Conservation (phyloP, 2,329 filamentous ascomycete species). For the Arthrobotrys conoides region DNA sequence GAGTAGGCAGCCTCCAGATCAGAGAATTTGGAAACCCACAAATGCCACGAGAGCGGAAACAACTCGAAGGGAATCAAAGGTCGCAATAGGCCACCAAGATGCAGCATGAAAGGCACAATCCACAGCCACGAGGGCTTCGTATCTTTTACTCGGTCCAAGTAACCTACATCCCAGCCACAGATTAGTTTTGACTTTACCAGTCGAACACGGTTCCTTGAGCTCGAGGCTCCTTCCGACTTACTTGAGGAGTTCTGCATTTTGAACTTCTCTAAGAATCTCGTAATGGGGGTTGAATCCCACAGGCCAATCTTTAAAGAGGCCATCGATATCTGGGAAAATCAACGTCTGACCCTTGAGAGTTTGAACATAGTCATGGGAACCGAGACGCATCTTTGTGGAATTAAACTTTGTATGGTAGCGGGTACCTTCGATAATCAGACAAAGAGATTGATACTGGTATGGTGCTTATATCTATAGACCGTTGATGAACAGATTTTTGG, state of each 20-base stretch:
- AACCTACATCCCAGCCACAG: not conserved
- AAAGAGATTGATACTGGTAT: too few species aligned
- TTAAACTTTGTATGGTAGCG: not conserved
- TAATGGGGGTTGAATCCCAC: conserved; percentile 45
- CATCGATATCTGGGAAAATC: conserved; percentile 54
- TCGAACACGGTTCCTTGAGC: not conserved
- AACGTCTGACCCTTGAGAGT: conserved; percentile 61
- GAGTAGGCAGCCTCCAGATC: not conserved
- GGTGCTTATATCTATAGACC: too few species aligned
- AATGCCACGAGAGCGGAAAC: conserved; percentile 39
- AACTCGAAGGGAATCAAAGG: conserved; percentile 40
- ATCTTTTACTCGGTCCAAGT: conserved; percentile 23
- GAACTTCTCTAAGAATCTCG: conserved; percentile 34
- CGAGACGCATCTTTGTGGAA: conserved; percentile 27
- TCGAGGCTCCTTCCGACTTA: not conserved
- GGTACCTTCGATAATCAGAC: not conserved
- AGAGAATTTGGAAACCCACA: conserved; percentile 15
- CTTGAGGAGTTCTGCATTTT: conserved; percentile 48
- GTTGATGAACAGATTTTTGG: too few species aligned
- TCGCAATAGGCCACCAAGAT: conserved; percentile 51
- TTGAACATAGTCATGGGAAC: conserved; percentile 61
- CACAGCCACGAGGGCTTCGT: conserved; percentile 28
- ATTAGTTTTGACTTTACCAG: not conserved
- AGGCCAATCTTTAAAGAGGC: conserved; percentile 53
- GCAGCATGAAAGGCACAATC: conserved; percentile 35